Conservation (phyloP, 2,329 filamentous ascomycete genomes). For the Purpureocillium lavendulum region DNA sequence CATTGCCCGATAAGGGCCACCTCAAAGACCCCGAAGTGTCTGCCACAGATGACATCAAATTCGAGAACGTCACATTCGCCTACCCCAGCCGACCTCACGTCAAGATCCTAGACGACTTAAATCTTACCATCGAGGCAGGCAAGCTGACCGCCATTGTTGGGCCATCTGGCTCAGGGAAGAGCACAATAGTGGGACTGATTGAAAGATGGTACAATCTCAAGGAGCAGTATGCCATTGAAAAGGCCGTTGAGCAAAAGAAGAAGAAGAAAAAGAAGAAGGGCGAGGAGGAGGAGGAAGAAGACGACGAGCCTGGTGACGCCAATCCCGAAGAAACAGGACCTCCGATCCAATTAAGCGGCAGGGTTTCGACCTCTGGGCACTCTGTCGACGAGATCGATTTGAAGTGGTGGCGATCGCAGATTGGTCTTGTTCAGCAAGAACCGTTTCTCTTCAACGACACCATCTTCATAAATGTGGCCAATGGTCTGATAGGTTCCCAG, state of each 20-base stretch:
- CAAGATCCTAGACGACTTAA: constrained; percentile 52
- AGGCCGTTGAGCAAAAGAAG: constrained; percentile 38
- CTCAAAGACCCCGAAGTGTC: constrained; percentile 27
- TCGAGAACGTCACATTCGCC: constrained; percentile 60
- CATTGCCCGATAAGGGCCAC: constrained; percentile 25
- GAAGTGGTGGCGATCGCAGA: constrained; percentile 54
- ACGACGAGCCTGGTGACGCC: constrained; percentile 17
- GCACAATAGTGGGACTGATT: constrained; percentile 62
- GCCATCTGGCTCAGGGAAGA: constrained; percentile 65
- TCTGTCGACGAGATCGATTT: constrained; percentile 50
- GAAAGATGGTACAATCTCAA: constrained; percentile 64
- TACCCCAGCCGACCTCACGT: constrained; percentile 61
- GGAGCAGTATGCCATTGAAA: constrained; percentile 42
- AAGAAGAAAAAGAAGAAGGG: constrained; percentile 33
- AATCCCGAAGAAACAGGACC: constrained; percentile 30
- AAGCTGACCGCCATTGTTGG: constrained; percentile 69
- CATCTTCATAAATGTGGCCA: constrained; percentile 54
- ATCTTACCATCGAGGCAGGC: constrained; percentile 50
- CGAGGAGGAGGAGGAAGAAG: constrained; percentile 21
- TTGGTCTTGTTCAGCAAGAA: constrained; percentile 61
- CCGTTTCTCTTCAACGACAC: constrained; percentile 61
- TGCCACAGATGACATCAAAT: constrained; percentile 30
- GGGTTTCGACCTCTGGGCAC: constrained; percentile 44
- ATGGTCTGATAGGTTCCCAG: constrained; percentile 44
- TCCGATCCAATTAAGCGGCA: constrained; percentile 33